phyloP scores from a whole-genome alignment of 2,329 filamentous ascomycete genomes.

The Parafenestella ontariensis region DNA sequence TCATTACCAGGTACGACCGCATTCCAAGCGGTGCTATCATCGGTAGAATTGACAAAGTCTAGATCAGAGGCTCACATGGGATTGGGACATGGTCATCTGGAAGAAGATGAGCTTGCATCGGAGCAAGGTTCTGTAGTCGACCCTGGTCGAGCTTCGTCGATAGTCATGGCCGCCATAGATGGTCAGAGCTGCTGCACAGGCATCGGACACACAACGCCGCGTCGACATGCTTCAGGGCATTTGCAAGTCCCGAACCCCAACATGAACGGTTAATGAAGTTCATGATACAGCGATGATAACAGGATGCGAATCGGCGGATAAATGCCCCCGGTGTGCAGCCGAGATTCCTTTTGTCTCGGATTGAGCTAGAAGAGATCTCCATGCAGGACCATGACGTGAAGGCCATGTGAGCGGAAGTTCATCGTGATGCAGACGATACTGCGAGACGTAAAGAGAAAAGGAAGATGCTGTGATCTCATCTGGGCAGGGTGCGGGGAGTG shows the following conservation, averaged over 20 bases:
- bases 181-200: not conserved
- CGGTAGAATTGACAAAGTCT: not conserved
- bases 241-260: not conserved
- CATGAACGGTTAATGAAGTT: not conserved
- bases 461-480: too few relatives aligned
- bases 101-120: not conserved
- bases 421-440: too few relatives aligned
- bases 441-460: too few relatives aligned
- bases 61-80: not conserved
- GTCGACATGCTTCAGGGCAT: not conserved
- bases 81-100: not conserved
- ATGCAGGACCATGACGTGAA: too few relatives aligned
- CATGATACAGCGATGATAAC: not conserved
- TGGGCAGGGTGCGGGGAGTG: too few relatives aligned
- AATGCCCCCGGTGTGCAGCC: not conserved
- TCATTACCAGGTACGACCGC: constrained; percentile 4
- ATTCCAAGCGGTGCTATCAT: constrained; percentile 5
- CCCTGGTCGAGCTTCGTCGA: not conserved
- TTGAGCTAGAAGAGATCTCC: not conserved
- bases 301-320: too few relatives aligned
- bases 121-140: not conserved
- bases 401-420: not conserved
- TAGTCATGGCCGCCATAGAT: not conserved
- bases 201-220: not conserved
- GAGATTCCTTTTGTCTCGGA: not conserved